Evolutionary conservation across 768 basidiomycete species (phyloP).

Genomic region (Lactarius hatsudake): DNA sequence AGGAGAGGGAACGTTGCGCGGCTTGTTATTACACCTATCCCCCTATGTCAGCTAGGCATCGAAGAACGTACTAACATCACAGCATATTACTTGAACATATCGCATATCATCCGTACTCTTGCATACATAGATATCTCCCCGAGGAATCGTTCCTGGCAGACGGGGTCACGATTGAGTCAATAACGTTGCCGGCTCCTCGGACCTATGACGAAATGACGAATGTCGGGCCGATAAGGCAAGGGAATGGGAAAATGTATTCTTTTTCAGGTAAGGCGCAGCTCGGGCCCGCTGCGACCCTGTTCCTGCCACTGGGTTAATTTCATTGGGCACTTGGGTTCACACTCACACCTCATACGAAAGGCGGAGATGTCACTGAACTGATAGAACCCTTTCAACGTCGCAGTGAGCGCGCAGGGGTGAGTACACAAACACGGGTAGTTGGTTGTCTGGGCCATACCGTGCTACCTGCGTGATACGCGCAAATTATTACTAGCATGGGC

Average conservation of each 20-base stretch:
- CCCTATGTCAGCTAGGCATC: not conserved
- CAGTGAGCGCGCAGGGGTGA: not conserved
- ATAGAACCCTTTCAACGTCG: not conserved
- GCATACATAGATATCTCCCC: not conserved
- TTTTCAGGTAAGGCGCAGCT: not conserved
- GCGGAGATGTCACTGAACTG: not conserved
- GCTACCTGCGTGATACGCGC: not conserved
- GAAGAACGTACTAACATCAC: not conserved
- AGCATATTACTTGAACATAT: not conserved
- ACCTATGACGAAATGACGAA: not conserved
- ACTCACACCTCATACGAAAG: not conserved
- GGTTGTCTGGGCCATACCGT: not conserved
- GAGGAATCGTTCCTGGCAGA: not conserved
- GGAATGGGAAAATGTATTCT: not conserved
- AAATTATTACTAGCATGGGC: not conserved
- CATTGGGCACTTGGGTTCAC: not conserved
- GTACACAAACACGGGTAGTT: not conserved
- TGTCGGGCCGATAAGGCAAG: not conserved
- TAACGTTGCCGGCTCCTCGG: slow-evolving; percentile 1
- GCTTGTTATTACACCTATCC: not conserved
- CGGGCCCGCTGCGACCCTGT: not conserved
- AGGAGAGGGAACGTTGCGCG: not conserved
- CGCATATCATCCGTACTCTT: not conserved
- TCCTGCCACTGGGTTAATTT: not conserved
- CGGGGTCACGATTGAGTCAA: not conserved